Base-by-base conservation (phyloP, 306 rosid species). In the Dryas octopetala region DNA sequence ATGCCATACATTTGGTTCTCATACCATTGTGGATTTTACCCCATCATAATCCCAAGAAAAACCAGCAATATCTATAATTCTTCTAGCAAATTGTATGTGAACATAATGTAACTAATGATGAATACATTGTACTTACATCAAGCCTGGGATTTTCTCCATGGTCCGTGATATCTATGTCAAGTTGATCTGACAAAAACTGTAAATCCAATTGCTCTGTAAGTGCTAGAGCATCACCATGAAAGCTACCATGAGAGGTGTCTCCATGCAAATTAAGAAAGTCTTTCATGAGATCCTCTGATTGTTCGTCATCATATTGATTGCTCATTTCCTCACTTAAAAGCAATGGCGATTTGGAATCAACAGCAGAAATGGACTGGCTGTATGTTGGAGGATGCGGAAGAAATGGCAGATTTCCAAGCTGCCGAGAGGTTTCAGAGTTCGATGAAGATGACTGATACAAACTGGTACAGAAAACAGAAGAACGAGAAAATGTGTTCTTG, bases 401-500 rank as follows among this genome's bases (percentile, higher is more conserved):
- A 77, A 79, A 83, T 7, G 86, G 86, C 70, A 83, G 63, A 44
- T 83, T 83, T 28, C 86, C 86, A 76, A 83, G 84, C n/a, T 79
- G 86, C 64, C 65, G 54, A 62, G 70, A 58, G 72, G 86, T 53
- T 68, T 83, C 81, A 46, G 86, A 76, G 72, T 49, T 61, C 3
- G 84, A 64, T 41, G 86, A 79, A 64, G 86, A 82, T 6, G 86
- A 83, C 79, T 79, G 83, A 79, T 79, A 79, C 61, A 83, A 80
- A 63, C 86, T 83, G 48, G 86, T 83, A 62, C 86, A 83, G 76
- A 83, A 83, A 41, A 79, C 75, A 7, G 86, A 83, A 48, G 84
- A 76, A 17, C 86, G 84, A 2, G 86, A 83, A 72, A 83, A 83
- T 46, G 76, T 1, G 38, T 63, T 67, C 76, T 66, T 76, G 62